Evolutionary conservation across 441 rosid species (phyloP), one percentile per base, ranked within the genome.

Genomic region (Adansonia madagascariensis): DNA sequence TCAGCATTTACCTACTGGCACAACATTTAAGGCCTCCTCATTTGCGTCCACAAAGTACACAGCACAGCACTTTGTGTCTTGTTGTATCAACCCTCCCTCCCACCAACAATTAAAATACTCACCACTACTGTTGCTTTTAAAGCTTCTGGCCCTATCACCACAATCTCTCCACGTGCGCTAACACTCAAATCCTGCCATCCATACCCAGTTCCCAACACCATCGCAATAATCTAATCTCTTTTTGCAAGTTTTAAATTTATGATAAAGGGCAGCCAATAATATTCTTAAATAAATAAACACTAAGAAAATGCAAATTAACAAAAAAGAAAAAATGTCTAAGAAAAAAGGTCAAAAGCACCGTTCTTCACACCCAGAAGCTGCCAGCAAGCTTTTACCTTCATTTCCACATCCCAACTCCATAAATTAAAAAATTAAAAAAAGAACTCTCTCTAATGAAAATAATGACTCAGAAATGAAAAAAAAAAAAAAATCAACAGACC

Each of bases 401-500:
- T 7, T 41, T 3, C 2, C 43, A 1, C 6, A 1, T 0, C 76
- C 55, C 55, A 27, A 11, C 14, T 27, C 50, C 78, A 49, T 47
- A 49, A 79, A 79, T 75, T 43, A 62, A 68, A 59, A 22, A 17
- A 59, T 63, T 62, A 27, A 41, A 27, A 71, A 80, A 49, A 52
- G 64, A 35, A 35, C 46, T 15, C 53, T 24, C 61, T 20, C 76
- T 66, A 65, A 22, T 49, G 8, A 60, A 52, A 65, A 35, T 35
- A 63, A 75, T 8, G 64, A 31, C 75, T 71, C 22, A 50, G 27
- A 2, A 17, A 10, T 3, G 4, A 68, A 41, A 77, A 47, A 57
- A 61, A 55, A 18, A 12, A 76, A 67, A 4, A 73, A 71, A 57
- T 81, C 27, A 82, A 81, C 81, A 77, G 79, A 55, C 20, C 39